Base-by-base conservation (phyloP, 2,329 filamentous ascomycete species). In the Macroventuria anomochaeta region DNA sequence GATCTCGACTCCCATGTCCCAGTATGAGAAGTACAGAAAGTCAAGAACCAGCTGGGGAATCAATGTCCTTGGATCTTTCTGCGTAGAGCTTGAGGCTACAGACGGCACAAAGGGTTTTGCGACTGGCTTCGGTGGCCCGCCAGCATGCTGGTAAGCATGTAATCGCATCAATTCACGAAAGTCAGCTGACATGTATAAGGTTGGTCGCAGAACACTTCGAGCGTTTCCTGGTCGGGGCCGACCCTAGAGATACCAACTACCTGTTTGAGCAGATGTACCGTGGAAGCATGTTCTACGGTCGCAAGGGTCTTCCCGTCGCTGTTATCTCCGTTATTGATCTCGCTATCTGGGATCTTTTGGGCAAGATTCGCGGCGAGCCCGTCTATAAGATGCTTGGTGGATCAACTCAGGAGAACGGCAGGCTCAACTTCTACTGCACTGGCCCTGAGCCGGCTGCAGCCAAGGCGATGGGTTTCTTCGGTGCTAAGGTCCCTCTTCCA, bases 201-300 rank as follows among this genome's bases (percentile, higher is more conserved):
- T 84, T 97, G 44, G 89, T 95, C 34, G 89, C 93, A 70, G 89
- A 96, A 76, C 93, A 97, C 77, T 96, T 97, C 73, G 89, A 95
- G 76, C 85, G 93, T 58, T 97, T 97, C 82, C 79, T 97, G 57
- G 83, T 96, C 64, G 92, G 91, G 34, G 88, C 53, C 85, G 93
- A 97, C 74, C 92, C 92, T 10, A 84, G 93, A 65, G 91, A 97
- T 71, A 96, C 91, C 46, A 96, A 96, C 76, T 84, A 93, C 59
- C 81, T 97, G 25, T 97, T 96, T 72, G 93, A 97, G 80, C 91
- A 96, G 75, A 96, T 97, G 93, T 97, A 96, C 80, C 87, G 92
- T 55, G 90, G 84, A 2, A 96, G 91, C 63, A 96, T 96, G 90
- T 97, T 96, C 81, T 97, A 97, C 71, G 93, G 93, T 57, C 88